Evolutionary conservation across 2,329 filamentous ascomycete species (phyloP), one percentile per base, ranked within the genome.

Genomic region (Hymenoscyphus fraxineus): DNA sequence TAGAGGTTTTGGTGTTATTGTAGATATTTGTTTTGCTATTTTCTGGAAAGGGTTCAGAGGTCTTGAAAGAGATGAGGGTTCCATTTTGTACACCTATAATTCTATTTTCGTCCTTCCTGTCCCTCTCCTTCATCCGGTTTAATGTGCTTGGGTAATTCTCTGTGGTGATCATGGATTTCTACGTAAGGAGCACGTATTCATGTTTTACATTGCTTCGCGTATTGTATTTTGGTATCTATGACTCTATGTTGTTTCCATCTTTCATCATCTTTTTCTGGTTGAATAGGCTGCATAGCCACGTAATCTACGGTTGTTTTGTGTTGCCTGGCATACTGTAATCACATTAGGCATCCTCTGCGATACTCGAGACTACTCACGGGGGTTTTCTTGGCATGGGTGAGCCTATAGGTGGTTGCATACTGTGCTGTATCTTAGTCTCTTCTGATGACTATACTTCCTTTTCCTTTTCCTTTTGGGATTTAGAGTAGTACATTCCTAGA

Each of bases 221-320:
- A 27, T 4, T 22, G 19, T 27, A 10, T 3, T 19, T 51, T 6
- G 19, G 35, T 35, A 35, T 10, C 35, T 35, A 35, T 1, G 35
- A 35, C 1, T 35, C 9, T 10, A 35, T 10, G 35, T 35, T 27
- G n/a, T 51, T 51, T n/a, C 6, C 44, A 22, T 12, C 9, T 27
- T 4, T 22, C 3, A 12, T 4, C 2, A 22, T 22, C n/a, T 47
- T 19, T n/a, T 19, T 47, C 40, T 44, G 40, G 13, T 44, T 44
- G n/a, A 47, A 51, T 51, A 51, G 44, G 44, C 44, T 47, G n/a
- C 44, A 47, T 47, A 22, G 44, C 44, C n/a, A 47, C 44, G 44
- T 47, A 47, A 47, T n/a, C 9, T 35, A n/a, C 3, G 44, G 44
- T 19, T 10, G 4, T 7, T 9, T 47, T 47, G 44, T 47, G n/a